Evolutionary conservation across 2,329 filamentous ascomycete genomes (phyloP), one percentile per base, ranked within the genome.

Genomic region (Penicillium sp.): DNA sequence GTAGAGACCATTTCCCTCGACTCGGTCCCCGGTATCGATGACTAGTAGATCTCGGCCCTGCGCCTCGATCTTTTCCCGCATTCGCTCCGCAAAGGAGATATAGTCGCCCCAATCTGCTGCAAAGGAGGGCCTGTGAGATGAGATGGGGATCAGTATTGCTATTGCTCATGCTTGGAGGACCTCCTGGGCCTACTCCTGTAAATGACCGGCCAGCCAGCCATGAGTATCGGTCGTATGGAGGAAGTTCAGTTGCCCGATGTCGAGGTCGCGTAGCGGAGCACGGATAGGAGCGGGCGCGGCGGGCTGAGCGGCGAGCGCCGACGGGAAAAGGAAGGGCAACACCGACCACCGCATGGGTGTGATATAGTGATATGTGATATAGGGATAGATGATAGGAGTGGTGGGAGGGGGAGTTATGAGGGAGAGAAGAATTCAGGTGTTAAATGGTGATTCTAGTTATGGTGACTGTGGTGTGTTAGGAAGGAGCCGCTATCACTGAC

Each of bases 51-150:
- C 94, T 23, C 84, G 84, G 37, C 91, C 91, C 46, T 87, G 80
- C 1, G 85, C 82, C 66, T 97, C 89, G 49, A 91, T 91, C 66
- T 84, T 86, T 60, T 85, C 81, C 49, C 84, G 88, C 80, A 99
- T 84, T 68, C 93, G 91, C 29, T 87, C 80, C 27, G 91, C 85
- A 68, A 99, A 97, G 6, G 93, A 97, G 64, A 97, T 83, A 73
- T 97, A 99, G 75, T 99, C 94, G 52, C 94, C 94, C 91, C 94
- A 97, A 72, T 99, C 94, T 40, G 91, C 93, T 6, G 90, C 92
- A 73, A 95, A 99, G 54, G 94, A 93, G 2, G 91, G 81, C 75
- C 88, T 91, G 56, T 34, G 48, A 48, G 30, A 33, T 63, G 43
- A 60, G 53, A 49, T 64, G 63, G 43, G 61, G 53, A 49, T 64